Base-by-base conservation (phyloP, 768 basidiomycete species). In the Pisolithus orientalis region DNA sequence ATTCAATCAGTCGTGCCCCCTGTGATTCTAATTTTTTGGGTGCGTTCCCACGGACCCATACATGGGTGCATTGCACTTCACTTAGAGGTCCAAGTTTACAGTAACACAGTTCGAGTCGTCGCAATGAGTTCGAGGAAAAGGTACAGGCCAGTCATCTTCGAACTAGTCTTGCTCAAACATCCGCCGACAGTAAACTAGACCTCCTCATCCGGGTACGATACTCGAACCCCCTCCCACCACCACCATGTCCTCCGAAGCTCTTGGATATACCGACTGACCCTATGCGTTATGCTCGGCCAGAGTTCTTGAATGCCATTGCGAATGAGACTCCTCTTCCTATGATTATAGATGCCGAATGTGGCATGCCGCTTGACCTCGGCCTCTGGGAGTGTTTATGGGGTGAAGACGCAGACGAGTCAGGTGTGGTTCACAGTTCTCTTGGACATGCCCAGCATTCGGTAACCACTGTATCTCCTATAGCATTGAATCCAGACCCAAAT, bases 181-280 rank as follows among this genome's bases (percentile, higher is more conserved):
- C 38, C 7, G 37, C 71, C 65, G 58, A 70, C 74, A 75, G 82
- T 59, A 94, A 93, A 70, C 78, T 94, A 47, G 94, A 97, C 68
- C 82, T 99, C 27, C 77, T 97, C 49, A 90, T 95, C 47, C 85
- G 92, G 50, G 93, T 95, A 32, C 87, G 95, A 11, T 98, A 94
- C 69, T 80, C 85, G 39, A 96, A 98, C 70, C 94, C 94, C 3
- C 80, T 99, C 3, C 95, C 95, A 2, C 77, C 93, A 11, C 96
- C 96, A 29, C 93, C 96, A 76, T 97, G 90, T 76, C 96, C 96
- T 6, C 95, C 96, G 27, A 95, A 96, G 70, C 72, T 98, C 4
- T 78, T 99, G 62, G 80, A 95, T 53, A 87, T 97, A 50, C 84
- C 88, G n/a, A 96, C 95, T 32, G 80, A 89, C 64, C 86, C 93